phyloP scores from a whole-genome alignment of 1,284 basidiomycete species.

The Rhodotorula sp. region DNA sequence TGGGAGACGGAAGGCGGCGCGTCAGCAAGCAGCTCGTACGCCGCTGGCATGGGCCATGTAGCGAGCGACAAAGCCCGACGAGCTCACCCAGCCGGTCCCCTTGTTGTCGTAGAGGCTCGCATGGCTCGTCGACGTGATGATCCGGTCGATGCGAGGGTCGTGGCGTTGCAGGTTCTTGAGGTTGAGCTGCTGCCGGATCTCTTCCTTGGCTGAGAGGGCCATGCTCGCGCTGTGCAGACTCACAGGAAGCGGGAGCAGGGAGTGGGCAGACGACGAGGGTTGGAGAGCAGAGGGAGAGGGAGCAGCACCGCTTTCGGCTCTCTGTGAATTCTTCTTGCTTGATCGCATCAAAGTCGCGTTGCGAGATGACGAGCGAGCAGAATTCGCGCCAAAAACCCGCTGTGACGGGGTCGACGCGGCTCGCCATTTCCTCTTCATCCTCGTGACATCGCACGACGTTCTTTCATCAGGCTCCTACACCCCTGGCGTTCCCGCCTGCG shows the following conservation, averaged over 20 bases:
- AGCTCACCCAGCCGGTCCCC: conserved; percentile 47
- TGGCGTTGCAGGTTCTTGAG: conserved; percentile 77
- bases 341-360: too few species aligned
- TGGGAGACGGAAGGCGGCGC: not conserved
- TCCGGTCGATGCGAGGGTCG: conserved; percentile 74
- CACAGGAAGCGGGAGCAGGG: not conserved
- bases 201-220: conserved; percentile 31
- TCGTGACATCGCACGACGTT: too few species aligned
- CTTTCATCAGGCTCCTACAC: too few species aligned
- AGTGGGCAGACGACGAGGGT: not conserved
- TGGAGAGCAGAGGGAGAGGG: not conserved
- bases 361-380: too few species aligned
- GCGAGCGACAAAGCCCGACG: too few species aligned
- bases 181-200: conserved; percentile 55
- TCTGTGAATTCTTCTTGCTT: too few species aligned
- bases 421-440: too few species aligned
- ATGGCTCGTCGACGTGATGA: conserved; percentile 81
- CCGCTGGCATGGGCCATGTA: too few species aligned
- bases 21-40: too few species aligned
- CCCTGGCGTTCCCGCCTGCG: not conserved
- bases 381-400: too few species aligned
- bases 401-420: too few species aligned
- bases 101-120: conserved; percentile 56
- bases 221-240: not conserved
- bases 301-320: too few species aligned